These are phyloP conservation scores for Colletotrichum siamense DNA, from an alignment of 2,329 filamentous ascomycete genomes.

Conservation along the genomic window DNA sequence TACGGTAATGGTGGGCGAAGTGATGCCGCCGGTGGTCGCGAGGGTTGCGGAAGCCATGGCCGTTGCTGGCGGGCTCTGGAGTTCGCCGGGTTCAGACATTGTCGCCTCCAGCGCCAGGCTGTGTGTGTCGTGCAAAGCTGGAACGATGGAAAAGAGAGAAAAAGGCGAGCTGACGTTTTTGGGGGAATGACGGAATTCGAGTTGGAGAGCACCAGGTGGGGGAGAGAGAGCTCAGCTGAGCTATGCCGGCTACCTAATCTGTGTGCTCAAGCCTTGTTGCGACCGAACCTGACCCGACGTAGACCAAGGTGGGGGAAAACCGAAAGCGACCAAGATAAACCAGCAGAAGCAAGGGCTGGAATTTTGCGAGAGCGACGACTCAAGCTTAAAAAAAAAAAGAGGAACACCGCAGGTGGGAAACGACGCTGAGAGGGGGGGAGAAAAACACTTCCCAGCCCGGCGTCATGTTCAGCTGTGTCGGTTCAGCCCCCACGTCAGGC, in stretches of 20 bases:
- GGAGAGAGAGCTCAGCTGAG: background rate
- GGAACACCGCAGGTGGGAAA: background rate
- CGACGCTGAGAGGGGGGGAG: background rate
- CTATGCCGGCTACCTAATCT: background rate
- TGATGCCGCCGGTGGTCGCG: background rate
- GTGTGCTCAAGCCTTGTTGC: background rate
- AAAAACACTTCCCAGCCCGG: background rate
- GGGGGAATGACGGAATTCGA: background rate
- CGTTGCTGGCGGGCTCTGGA: conserved; percentile 10
- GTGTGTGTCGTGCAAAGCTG: background rate
- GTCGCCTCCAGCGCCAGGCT: background rate
- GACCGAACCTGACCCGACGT: background rate
- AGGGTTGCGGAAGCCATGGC: conserved; percentile 15
- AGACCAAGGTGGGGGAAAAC: background rate
- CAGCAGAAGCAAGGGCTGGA: background rate
- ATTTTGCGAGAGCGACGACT: background rate
- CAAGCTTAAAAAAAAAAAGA: background rate
- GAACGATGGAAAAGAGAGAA: background rate
- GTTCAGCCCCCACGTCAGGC: conserved; percentile 5
- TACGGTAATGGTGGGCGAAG: conserved; percentile 21
- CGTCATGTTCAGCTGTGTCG: conserved; percentile 6
- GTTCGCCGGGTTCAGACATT: conserved; percentile 3
- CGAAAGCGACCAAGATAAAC: conserved; percentile 1
- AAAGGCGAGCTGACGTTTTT: background rate
- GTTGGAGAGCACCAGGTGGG: background rate